phyloP scores from a whole-genome alignment of 2,329 filamentous ascomycete species.

The Fusarium camptoceras region DNA sequence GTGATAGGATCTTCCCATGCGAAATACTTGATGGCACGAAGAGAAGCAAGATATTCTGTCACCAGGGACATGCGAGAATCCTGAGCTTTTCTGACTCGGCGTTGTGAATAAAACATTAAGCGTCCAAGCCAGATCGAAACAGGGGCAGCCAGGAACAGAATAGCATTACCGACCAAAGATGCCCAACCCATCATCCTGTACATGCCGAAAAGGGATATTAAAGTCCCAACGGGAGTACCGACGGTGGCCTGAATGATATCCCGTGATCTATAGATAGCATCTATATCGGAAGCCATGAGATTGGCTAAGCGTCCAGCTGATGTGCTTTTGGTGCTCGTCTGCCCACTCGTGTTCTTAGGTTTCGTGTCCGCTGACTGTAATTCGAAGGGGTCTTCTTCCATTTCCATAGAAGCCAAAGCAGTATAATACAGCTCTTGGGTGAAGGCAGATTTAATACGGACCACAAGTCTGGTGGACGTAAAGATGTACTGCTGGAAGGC shows the following conservation, averaged over 20 bases:
- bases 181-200: constrained; percentile 68
- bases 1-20: constrained; percentile 68
- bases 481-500: constrained; percentile 69
- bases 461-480: constrained; percentile 65
- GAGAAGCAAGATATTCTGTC: constrained; percentile 68
- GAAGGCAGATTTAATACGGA: constrained; percentile 67
- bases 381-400: constrained; percentile 65
- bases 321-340: constrained; percentile 51
- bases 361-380: constrained; percentile 40
- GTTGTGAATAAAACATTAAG: constrained; percentile 62
- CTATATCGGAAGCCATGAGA: constrained; percentile 69
- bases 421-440: constrained; percentile 69
- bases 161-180: constrained; percentile 63
- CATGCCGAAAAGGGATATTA: constrained; percentile 62
- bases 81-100: constrained; percentile 65
- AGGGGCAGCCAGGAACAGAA: constrained; percentile 61
- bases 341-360: constrained; percentile 46
- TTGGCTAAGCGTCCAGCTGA: constrained; percentile 66
- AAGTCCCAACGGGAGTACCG: constrained; percentile 60
- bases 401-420: constrained; percentile 66
- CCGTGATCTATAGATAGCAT: constrained; percentile 64
- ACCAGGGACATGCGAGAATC: constrained; percentile 68
- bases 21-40: constrained; percentile 71
- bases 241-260: constrained; percentile 62
- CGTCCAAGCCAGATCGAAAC: constrained; percentile 63